Evolutionary conservation across 2,329 filamentous ascomycete genomes (phyloP).

Genomic region (Immersiporthe knoxdaviesiana): DNA sequence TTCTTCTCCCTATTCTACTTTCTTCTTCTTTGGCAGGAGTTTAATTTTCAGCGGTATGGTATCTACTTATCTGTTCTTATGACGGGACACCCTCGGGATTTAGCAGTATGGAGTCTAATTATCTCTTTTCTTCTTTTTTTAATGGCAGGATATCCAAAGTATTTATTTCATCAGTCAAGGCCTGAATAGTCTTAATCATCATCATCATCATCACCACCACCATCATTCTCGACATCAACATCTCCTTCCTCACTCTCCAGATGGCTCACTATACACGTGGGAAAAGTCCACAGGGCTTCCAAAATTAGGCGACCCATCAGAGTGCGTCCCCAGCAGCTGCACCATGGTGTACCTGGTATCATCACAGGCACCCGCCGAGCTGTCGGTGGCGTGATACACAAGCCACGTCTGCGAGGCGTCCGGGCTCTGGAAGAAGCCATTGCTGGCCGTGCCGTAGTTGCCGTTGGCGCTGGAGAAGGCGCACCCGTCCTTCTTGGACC

Average conservation of each 20-base stretch:
- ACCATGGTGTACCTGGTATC: conserved; percentile 57
- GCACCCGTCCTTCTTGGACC: conserved; percentile 55
- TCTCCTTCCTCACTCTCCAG: conserved; percentile 13
- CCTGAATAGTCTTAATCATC: neutral
- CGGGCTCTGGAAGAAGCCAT: conserved; percentile 61
- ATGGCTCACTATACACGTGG: conserved; percentile 17
- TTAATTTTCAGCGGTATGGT: neutral
- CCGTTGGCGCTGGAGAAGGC: conserved; percentile 57
- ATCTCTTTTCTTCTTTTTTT: too few relatives aligned
- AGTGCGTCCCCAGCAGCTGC: conserved; percentile 53
- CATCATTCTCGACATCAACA: too few relatives aligned
- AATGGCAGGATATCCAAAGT: neutral
- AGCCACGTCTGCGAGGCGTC: conserved; percentile 59
- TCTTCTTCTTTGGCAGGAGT: neutral
- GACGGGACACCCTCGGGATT: too few relatives aligned
- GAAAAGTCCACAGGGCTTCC: conserved; percentile 37
- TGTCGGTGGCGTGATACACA: conserved; percentile 58
- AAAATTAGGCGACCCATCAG: conserved; percentile 57
- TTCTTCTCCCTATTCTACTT: too few relatives aligned
- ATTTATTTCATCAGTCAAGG: neutral
- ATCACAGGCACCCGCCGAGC: conserved; percentile 54
- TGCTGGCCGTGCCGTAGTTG: conserved; percentile 61
- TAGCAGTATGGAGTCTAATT: too few relatives aligned
- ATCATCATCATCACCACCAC: neutral
- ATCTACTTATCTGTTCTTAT: neutral